Conservation (phyloP, 2,329 filamentous ascomycete genomes). For the Chalaropsis thielavioides region DNA sequence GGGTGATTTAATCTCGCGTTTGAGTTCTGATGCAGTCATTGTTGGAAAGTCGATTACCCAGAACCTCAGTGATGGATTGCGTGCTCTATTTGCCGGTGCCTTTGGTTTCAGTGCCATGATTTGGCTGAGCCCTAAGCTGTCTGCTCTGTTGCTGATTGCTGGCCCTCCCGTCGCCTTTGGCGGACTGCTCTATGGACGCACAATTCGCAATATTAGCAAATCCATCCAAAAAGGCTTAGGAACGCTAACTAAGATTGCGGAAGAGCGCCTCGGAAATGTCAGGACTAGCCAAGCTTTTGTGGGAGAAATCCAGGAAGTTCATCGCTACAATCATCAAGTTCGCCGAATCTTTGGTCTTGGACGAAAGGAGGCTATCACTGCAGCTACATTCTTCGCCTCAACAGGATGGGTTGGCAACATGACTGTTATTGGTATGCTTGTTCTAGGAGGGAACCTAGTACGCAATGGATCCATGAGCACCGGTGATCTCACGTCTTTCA, state of each 20-base stretch:
- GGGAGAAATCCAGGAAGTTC: conserved; percentile 78
- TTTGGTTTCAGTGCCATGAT: conserved; percentile 88
- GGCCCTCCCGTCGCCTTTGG: conserved; percentile 82
- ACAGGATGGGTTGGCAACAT: conserved; percentile 92
- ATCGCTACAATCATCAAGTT: conserved; percentile 82
- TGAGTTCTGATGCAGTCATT: conserved; percentile 93
- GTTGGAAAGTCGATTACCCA: conserved; percentile 98
- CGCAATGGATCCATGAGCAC: conserved; percentile 73
- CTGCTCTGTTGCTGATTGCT: conserved; percentile 70
- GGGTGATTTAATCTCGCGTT: conserved; percentile 85
- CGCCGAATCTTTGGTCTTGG: conserved; percentile 85
- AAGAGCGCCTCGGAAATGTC: conserved; percentile 93
- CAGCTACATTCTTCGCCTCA: conserved; percentile 74
- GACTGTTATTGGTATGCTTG: conserved; percentile 81
- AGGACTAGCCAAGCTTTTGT: conserved; percentile 94
- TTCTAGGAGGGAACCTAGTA: conserved; percentile 83
- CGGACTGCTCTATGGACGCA: conserved; percentile 80
- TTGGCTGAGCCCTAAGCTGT: conserved; percentile 86
- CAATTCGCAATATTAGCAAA: conserved; percentile 77
- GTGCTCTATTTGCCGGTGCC: conserved; percentile 74
- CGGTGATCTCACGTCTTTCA: conserved; percentile 85
- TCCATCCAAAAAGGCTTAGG: conserved; percentile 90
- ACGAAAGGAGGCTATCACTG: conserved; percentile 71
- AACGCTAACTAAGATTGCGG: conserved; percentile 87
- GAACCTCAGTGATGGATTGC: conserved; percentile 89